Evolutionary conservation across 2,329 filamentous ascomycete genomes (phyloP), one percentile per base, ranked within the genome.

Genomic region (Xylariaceae sp.): DNA sequence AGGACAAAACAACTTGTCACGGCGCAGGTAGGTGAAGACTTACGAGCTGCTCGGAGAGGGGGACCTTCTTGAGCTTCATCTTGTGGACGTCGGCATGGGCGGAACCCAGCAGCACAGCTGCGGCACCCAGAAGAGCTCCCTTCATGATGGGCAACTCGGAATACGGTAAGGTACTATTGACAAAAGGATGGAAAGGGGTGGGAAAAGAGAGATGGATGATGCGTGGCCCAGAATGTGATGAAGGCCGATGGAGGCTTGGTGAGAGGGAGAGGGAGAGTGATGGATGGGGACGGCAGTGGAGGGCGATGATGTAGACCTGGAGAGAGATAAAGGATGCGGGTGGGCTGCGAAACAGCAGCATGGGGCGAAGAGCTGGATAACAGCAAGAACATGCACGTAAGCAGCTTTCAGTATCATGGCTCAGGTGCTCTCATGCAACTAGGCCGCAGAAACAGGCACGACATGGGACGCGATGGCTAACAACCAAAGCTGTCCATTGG

Each of bases 61-160:
- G 83, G 43, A 96, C 70, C 82, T 98, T 98, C 76, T 95, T 84
- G 56, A 98, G 81, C 75, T 93, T 92, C 76, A 95, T 82, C 75
- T 87, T 93, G 78, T 96, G 87, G 48, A 94, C 73, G 55, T 80
- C 87, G 51, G 87, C 90, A 58, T 84, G 75, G 59, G 83, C 83
- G 59, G 82, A 79, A 70, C 84, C 83, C 56, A 89, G 73, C 72
- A 93, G 77, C 69, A 80, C 73, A 55, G 80, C 79, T 66, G 79
- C 78, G 59, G 86, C 81, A 60, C 87, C 71, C 58, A 94, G 64
- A 56, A 88, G 69, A 65, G 80, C 70, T 63, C 79, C 79, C 81
- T 93, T 95, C 90, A 95, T 96, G 63, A 49, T 71, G 65, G 62
- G 60, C 60, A 46, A 51, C 46, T 50, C 45, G 16, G 22, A 32